These are phyloP conservation scores for Phytophthora fragariae DNA, from an alignment of 352 stramenopile genomes.

Conservation along the genomic window DNA sequence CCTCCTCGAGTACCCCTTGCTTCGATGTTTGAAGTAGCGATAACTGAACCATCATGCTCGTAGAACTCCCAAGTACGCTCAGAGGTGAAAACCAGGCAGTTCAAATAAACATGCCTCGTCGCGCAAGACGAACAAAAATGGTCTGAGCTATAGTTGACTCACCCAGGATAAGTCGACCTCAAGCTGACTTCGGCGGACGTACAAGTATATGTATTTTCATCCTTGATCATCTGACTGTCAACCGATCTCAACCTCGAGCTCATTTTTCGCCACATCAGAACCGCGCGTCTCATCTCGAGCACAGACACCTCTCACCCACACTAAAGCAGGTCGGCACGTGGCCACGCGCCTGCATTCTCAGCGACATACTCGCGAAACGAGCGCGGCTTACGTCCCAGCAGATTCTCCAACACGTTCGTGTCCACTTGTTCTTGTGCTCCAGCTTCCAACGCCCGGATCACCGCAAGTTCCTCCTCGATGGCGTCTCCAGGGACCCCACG, in stretches of 20 bases:
- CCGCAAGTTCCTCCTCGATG: constrained; percentile 63
- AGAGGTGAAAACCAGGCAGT: background rate
- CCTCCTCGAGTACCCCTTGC: background rate
- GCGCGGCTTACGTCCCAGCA: constrained; percentile 46
- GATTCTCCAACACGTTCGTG: constrained; percentile 39
- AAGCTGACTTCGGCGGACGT: background rate
- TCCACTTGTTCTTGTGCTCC: constrained; percentile 49
- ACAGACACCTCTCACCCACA: background rate
- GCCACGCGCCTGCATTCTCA: constrained; percentile 57
- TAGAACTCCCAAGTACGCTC: background rate
- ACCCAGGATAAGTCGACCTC: background rate
- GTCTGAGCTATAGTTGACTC: background rate
- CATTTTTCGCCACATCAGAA: background rate
- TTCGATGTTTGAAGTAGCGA: background rate
- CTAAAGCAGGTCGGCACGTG: constrained; percentile 28
- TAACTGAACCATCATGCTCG: background rate
- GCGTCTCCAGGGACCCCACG: constrained; percentile 66
- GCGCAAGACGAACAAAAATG: background rate
- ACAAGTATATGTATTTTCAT: background rate
- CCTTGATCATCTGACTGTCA: background rate
- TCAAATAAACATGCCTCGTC: background rate
- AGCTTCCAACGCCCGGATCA: constrained; percentile 53
- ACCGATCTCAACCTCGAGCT: background rate
- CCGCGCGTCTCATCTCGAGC: background rate
- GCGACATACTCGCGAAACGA: constrained; percentile 58